These are phyloP conservation scores for Alternaria alternata DNA, from an alignment of 2,329 filamentous ascomycete species.

Conservation along the genomic window DNA sequence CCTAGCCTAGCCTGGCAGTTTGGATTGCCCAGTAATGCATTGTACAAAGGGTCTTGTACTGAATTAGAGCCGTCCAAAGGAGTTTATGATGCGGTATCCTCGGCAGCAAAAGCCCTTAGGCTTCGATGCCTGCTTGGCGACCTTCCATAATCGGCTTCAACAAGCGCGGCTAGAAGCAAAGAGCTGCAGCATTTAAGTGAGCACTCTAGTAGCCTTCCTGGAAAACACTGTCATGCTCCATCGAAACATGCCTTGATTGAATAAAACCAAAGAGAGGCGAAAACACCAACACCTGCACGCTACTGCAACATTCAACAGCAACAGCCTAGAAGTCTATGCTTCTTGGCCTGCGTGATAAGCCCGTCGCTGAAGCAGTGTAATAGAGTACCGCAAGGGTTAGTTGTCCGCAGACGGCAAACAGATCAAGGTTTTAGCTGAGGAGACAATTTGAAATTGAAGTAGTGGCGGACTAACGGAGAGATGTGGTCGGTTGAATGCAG, in stretches of 20 bases:
- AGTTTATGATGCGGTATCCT: neutral
- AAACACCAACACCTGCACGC: neutral
- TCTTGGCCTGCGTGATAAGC: conserved; percentile 6
- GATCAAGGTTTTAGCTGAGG: neutral
- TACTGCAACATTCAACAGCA: neutral
- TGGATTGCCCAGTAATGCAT: neutral
- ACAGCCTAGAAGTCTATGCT: neutral
- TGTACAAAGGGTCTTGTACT: neutral
- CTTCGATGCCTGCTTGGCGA: conserved; percentile 4
- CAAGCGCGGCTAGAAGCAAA: conserved; percentile 1
- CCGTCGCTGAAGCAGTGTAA: neutral
- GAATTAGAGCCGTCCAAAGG: neutral
- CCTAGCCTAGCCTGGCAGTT: neutral
- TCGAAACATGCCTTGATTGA: neutral
- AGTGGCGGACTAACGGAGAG: neutral
- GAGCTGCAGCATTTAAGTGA: neutral
- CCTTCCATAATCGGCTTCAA: neutral
- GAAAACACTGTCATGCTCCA: neutral
- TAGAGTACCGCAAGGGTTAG: neutral
- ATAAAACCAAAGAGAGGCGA: conserved; percentile 4
- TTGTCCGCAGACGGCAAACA: neutral
- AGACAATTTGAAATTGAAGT: neutral
- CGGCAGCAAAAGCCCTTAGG: conserved; percentile 3
- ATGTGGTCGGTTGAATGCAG: conserved; percentile 1
- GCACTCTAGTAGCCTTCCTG: neutral